phyloP scores from a whole-genome alignment of 2,329 filamentous ascomycete genomes.

The Diaporthe eres region DNA sequence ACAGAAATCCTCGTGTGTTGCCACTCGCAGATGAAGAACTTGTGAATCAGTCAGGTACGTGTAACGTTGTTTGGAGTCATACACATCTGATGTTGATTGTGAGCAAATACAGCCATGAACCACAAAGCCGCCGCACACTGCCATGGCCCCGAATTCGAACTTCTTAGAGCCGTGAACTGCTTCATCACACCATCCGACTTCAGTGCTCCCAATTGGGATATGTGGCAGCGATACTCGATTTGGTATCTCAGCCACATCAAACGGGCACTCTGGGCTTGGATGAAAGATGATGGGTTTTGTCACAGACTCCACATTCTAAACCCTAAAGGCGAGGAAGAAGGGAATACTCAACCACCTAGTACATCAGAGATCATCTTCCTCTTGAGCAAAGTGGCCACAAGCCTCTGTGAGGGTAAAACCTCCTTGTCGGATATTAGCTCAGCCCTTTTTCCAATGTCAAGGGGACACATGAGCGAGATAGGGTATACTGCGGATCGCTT shows the following conservation, averaged over 20 bases:
- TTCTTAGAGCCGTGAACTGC: not conserved
- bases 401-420: not conserved
- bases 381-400: not conserved
- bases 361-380: not conserved
- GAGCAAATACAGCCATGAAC: not conserved
- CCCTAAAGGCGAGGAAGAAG: not conserved
- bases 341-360: not conserved
- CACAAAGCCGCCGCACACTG: not conserved
- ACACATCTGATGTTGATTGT: not conserved
- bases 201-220: not conserved
- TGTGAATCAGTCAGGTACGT: not conserved
- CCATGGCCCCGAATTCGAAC: not conserved
- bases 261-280: fast-evolving
- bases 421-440: not conserved
- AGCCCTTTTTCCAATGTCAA: not conserved
- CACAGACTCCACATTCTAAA: not conserved
- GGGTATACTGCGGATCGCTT: not conserved
- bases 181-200: not conserved
- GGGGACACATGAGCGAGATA: not conserved
- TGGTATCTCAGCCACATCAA: not conserved
- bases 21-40: not conserved
- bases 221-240: not conserved
- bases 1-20: not conserved
- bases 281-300: not conserved
- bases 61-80: not conserved